Conservation (phyloP, 2,329 filamentous ascomycete species). For the Colletotrichum sp. region DNA sequence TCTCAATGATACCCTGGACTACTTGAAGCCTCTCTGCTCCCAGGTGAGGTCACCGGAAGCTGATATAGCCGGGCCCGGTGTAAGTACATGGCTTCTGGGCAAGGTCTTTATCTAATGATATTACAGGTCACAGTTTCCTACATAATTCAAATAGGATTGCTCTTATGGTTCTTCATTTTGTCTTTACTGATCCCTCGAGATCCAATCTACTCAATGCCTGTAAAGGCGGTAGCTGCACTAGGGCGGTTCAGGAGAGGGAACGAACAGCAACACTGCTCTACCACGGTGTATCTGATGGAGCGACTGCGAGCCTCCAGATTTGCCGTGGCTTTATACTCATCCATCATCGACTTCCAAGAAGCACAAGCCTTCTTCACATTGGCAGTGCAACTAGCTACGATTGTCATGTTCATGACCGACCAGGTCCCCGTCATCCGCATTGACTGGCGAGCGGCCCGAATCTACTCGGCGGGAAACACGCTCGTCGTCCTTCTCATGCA, state of each 20-base stretch:
- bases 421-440: not conserved
- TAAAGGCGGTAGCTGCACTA: not conserved
- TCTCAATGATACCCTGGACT: not conserved
- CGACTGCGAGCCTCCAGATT: not conserved
- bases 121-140: not conserved
- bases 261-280: not conserved
- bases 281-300: not conserved
- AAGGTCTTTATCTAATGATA: not conserved
- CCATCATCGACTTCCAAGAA: constrained; percentile 24
- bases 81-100: not conserved
- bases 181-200: not conserved
- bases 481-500: constrained; percentile 25
- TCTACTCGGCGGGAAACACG: constrained; percentile 18
- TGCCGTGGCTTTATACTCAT: not conserved
- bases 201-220: not conserved
- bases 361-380: constrained; percentile 27
- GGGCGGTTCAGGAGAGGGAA: not conserved
- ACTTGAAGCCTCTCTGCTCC: not conserved
- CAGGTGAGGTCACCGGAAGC: not conserved
- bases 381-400: constrained; percentile 27
- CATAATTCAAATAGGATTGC: not conserved
- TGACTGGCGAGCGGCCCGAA: constrained; percentile 7
- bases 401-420: constrained; percentile 20
- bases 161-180: not conserved
- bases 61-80: not conserved